Base-by-base conservation (phyloP, 805 yeast species). In the Candida dajiaensis region DNA sequence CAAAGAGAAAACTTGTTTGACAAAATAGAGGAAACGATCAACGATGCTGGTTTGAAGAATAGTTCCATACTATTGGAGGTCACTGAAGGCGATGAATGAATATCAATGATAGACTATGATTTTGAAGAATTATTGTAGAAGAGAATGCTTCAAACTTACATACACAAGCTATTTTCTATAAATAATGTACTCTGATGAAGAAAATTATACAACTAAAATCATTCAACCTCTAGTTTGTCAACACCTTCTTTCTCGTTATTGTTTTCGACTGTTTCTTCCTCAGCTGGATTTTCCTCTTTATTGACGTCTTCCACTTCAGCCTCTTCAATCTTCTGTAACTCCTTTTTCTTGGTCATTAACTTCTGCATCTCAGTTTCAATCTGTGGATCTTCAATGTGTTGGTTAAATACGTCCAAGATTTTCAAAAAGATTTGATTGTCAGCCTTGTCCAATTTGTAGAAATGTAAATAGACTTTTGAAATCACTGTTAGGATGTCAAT, bases 1-100 rank as follows among this genome's bases (percentile, higher is more conserved):
- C 59, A 55, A 20, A 70, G 89, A 43, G 73, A 74, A 56, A 74
- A 84, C 65, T 58, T 95, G 57, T 59, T 78, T 50, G 66, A 67
- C 1, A 70, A 67, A 40, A 63, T 87, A 38, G 78, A 79, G 31
- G 53, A 67, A 50, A 76, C 88, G 1, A 76, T 94, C 8, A 80
- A 72, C 35, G 87, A 79, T 8, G 88, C 94, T 1, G 90, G 89
- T 1, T 73, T 94, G 52, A 78, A 81, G 58, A 94, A 89, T 64
- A 89, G 97, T 36, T 83, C 92, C 41, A 66, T 55, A 7, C 43
- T 58, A 13, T 45, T 57, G 31, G 62, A 58, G 28, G 51, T 28
- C n/a, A 28, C 55, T 21, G 47, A 50, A 6, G 48, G 46, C 4
- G 51, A 53, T 29, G 44, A 33, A 33, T 33, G 36, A 33, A 33